Base-by-base conservation (phyloP, 1,284 basidiomycete genomes). In the Rhodotorula sp. region DNA sequence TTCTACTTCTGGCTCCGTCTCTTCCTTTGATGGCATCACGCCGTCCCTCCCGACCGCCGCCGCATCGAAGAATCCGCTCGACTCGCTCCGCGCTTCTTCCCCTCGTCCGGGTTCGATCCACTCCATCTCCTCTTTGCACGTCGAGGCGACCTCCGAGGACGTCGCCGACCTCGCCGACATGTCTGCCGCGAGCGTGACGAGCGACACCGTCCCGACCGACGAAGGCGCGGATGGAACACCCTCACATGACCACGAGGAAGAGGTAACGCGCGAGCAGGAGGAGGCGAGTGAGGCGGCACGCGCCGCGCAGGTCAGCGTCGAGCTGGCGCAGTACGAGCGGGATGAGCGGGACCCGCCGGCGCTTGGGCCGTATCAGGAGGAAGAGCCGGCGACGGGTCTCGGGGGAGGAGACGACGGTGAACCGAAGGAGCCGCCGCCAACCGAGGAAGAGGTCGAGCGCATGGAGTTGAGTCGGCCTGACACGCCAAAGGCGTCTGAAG, bases 41-140 rank as follows among this genome's bases (percentile, higher is more conserved):
- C 59, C 68, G 25, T 23, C 54, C 42, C 13, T 67, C 48, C 44
- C 44, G 44, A 23, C 57, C 10, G 44, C 7, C 44, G n/a, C 14
- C 61, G 34, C 56, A 49, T 8, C 21, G 25, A 72, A 68, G 41
- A 58, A 58, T 19, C 73, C 70, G 13, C 64, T 72, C 56, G 58
- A 50, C n/a, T 45, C 61, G 21, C 62, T 72, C 17, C 56, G 56
- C 12, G 53, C 60, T 7, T 41, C 23, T 21, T 66, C 68, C 0
- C 60, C 64, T 5, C 66, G 74, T 19, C 57, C 71, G 4, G 64
- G 44, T 9, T 68, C 66, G 4, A 55, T 63, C 41, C 50, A 61
- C 2, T 75, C 74, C 3, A 58, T 75, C 45, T 75, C 74, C 1
- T 75, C 74, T 8, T 54, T 75, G 54, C 34, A 55, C 44, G 74